These are phyloP conservation scores for Holtermannia corniformis DNA, from an alignment of 768 basidiomycete species.

Conservation along the genomic window DNA sequence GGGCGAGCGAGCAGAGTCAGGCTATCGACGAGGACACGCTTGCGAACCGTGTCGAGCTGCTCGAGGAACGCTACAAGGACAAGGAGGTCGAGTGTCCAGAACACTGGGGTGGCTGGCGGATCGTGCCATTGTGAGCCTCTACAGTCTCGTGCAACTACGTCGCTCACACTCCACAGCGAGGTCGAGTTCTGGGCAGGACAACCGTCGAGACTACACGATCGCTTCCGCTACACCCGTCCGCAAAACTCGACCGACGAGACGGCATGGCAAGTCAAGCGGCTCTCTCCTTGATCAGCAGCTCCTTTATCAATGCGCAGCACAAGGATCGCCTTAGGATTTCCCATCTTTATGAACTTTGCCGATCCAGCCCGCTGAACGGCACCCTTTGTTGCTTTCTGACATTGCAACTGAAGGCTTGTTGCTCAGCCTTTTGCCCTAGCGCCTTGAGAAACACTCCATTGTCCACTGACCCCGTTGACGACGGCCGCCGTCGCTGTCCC, in stretches of 20 bases:
- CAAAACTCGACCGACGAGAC: conserved; percentile 46
- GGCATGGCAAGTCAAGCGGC: conserved; percentile 67
- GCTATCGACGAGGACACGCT: conserved; percentile 67
- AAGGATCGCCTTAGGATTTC: not conserved
- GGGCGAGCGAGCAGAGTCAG: conserved; percentile 82
- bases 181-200: conserved; percentile 97
- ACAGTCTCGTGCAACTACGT: not conserved
- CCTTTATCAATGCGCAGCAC: not conserved
- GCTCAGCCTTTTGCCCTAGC: no score
- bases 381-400: not conserved
- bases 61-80: conserved; percentile 53
- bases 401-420: not conserved
- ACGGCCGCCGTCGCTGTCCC: no score
- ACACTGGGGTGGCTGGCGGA: conserved; percentile 94
- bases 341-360: not conserved
- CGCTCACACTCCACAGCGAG: conserved; percentile 52
- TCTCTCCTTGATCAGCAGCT: conserved; percentile 52
- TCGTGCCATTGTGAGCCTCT: conserved; percentile 68
- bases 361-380: not conserved
- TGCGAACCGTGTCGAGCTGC: conserved; percentile 51
- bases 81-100: conserved; percentile 65
- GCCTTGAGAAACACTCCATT: no score
- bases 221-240: conserved; percentile 49
- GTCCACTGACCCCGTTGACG: no score
- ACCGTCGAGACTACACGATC: conserved; percentile 86